These are phyloP conservation scores for Medicago arabica DNA, from an alignment of 306 rosid species.

Conservation along the genomic window DNA sequence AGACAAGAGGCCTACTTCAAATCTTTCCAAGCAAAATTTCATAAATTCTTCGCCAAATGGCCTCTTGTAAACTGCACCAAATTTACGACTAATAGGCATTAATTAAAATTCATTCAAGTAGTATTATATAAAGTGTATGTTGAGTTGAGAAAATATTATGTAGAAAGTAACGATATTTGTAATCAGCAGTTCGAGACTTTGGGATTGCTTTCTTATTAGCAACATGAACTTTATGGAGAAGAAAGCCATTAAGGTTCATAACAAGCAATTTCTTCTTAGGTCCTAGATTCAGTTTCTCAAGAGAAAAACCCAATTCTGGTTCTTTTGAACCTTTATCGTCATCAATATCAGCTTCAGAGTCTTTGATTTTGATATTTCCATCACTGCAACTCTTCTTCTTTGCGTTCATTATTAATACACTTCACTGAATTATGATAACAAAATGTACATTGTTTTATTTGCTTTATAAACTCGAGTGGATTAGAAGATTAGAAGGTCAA, in stretches of 20 bases:
- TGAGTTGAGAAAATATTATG: neutral
- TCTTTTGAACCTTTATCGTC: neutral
- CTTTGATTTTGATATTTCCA: neutral
- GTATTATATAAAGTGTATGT: too few species aligned
- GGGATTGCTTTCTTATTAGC: neutral
- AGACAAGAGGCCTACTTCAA: conserved; percentile 53
- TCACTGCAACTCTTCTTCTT: neutral
- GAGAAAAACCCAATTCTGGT: neutral
- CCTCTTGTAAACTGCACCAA: conserved; percentile 37
- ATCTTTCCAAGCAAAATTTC: conserved; percentile 48
- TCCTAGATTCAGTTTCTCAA: neutral
- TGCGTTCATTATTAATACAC: neutral
- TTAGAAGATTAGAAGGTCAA: too few species aligned
- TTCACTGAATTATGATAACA: neutral
- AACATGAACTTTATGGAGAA: neutral
- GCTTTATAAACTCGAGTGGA: too few species aligned
- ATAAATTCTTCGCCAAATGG: conserved; percentile 43
- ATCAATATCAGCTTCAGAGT: neutral
- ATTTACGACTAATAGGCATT: neutral
- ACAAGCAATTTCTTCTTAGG: conserved; percentile 40
- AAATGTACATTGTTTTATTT: too few species aligned
- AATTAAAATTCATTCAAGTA: neutral
- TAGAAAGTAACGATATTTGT: neutral
- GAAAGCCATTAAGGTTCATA: conserved; percentile 29
- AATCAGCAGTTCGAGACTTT: neutral